phyloP scores from a whole-genome alignment of 1,139 yeast genomes.

The Suhomyces atakaporum region DNA sequence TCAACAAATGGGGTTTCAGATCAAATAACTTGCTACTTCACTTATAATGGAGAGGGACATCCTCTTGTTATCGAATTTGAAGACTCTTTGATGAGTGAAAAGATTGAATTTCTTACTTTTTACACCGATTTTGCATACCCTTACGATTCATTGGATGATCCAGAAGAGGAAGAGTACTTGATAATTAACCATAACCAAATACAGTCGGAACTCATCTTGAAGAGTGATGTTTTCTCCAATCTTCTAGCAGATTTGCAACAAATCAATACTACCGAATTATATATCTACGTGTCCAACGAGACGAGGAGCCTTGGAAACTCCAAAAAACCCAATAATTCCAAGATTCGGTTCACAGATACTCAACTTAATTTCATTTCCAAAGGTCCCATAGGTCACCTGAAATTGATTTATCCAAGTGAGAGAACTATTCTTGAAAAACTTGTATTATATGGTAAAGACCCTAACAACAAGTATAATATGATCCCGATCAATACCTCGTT shows the following conservation, averaged over 20 bases:
- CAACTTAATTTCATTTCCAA: conserved; percentile 59
- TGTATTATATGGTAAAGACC: conserved; percentile 21
- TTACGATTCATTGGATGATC: conserved; percentile 34
- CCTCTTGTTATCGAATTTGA: conserved; percentile 74
- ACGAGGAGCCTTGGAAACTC: conserved; percentile 13
- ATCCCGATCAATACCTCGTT: conserved; percentile 25
- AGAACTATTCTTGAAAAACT: conserved; percentile 58
- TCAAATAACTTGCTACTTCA: conserved; percentile 36
- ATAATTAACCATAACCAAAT: conserved; percentile 51
- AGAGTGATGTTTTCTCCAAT: conserved; percentile 64
- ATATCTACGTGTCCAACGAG: conserved; percentile 42
- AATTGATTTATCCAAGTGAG: conserved; percentile 67
- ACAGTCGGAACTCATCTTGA: conserved; percentile 64
- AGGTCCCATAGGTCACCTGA: conserved; percentile 70
- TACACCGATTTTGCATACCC: conserved; percentile 45
- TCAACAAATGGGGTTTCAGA: conserved; percentile 17
- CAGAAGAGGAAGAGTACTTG: conserved; percentile 21
- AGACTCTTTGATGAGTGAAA: conserved; percentile 67
- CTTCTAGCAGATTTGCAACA: conserved; percentile 69
- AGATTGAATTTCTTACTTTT: conserved; percentile 67
- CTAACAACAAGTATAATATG: conserved; percentile 15
- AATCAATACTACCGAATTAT: conserved; percentile 60
- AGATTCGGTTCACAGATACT: conserved; percentile 22
- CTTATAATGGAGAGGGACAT: conserved; percentile 54
- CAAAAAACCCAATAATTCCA: conserved; percentile 8